Evolutionary conservation across 2,329 filamentous ascomycete genomes (phyloP), one percentile per base, ranked within the genome.

Genomic region (Didymella pomorum): DNA sequence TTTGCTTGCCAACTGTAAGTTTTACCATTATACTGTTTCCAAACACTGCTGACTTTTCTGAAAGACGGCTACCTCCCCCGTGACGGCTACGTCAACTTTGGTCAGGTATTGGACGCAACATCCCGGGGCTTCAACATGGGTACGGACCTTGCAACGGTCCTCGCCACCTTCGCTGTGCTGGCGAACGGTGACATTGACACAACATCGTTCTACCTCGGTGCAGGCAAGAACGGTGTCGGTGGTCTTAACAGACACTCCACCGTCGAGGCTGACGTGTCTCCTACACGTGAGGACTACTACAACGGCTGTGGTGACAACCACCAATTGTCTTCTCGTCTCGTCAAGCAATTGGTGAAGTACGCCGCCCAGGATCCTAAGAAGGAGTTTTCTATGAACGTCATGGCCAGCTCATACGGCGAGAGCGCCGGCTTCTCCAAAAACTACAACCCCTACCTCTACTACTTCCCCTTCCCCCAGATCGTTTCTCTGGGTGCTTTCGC

Each of bases 371-470:
- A 39, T 11, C 18, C 35, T 8, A 39, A 39, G 8, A 20, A 39
- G 18, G n/a, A 39, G 35, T 39, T 39, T 5, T 39, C 35, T 9
- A 39, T 39, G 35, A 39, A 39, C 18, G 35, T 39, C 35, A 39
- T 39, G 35, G 35, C 35, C 9, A 39, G 35, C 35, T 39, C 63
- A 21, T 69, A 68, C 23, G 67, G 60, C 2, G 41, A 62, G 25
- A 79, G 80, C 2, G 82, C 82, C 61, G 63, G 81, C 10, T 76
- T 85, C 68, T 60, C 61, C 39, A 68, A 67, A 47, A 56, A 58
- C 54, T 56, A 83, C 80, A 14, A 84, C 81, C 7, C 81, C 79
- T 62, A 81, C 80, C 55, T 69, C 21, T 69, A 69, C 57, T 67
- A 67, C 61, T 68, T 67, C 28, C 63, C 65, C 14, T 69, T 69